Evolutionary conservation across 306 rosid genomes (phyloP).

Genomic region (Carpinus fangiana): DNA sequence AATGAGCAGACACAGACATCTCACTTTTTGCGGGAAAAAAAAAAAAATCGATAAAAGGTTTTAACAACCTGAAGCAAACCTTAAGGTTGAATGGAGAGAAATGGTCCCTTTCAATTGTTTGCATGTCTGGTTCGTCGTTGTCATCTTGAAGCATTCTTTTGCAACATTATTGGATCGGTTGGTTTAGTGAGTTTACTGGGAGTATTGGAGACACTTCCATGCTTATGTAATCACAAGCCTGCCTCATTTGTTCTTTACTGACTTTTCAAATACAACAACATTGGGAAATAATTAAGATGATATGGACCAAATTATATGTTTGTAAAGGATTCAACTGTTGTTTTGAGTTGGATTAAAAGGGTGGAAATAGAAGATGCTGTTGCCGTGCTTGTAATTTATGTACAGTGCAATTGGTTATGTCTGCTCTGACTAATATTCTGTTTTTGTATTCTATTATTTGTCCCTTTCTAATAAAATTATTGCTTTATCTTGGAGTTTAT

Average conservation of each 20-base stretch:
- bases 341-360: constrained; percentile 45
- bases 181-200: constrained; percentile 42
- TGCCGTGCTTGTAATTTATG: constrained; percentile 55
- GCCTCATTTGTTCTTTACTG: constrained; percentile 38
- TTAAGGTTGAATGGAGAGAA: constrained; percentile 29
- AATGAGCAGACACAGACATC: constrained; percentile 38
- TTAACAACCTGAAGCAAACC: constrained; percentile 25
- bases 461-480: constrained; percentile 39
- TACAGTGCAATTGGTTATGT: constrained; percentile 52
- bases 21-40: constrained; percentile 39
- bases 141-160: constrained; percentile 60
- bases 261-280: constrained; percentile 36
- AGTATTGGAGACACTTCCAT: constrained; percentile 16
- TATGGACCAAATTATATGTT: constrained; percentile 39
- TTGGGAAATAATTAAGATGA: constrained; percentile 37
- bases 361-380: constrained; percentile 36
- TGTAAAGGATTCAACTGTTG: constrained; percentile 52
- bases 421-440: constrained; percentile 36
- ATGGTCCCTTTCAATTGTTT: constrained; percentile 39
- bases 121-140: constrained; percentile 47
- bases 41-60: constrained; percentile 28
- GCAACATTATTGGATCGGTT: constrained; percentile 45
- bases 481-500: constrained; percentile 17
- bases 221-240: constrained; percentile 34
- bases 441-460: constrained; percentile 41